phyloP scores from a whole-genome alignment of 148 eudicot species.

The Persicaria tinctoria region DNA sequence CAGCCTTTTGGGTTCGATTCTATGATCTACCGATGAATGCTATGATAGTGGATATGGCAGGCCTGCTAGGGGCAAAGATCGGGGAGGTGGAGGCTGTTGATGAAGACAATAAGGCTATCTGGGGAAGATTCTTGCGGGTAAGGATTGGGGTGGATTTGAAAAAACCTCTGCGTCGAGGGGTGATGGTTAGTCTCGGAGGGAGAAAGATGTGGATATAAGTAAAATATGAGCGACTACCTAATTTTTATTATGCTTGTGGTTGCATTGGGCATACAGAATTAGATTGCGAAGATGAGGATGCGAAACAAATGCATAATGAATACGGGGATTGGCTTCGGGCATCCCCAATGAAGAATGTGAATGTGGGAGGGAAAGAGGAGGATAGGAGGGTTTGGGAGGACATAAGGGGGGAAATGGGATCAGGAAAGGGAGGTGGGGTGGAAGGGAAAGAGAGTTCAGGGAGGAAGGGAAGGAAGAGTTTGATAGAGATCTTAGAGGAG shows the following conservation, averaged over 20 bases:
- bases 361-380: neutral
- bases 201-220: neutral
- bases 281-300: neutral
- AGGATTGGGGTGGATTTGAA: neutral
- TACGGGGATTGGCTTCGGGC: neutral
- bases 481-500: too few species aligned
- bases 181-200: neutral
- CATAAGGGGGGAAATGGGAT: too few species aligned
- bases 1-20: neutral
- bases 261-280: neutral
- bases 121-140: neutral
- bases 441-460: too few species aligned
- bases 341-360: neutral
- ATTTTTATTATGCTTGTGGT: neutral
- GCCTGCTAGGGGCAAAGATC: neutral
- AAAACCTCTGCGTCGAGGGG: neutral
- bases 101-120: neutral
- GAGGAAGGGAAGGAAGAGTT: too few species aligned
- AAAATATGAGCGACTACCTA: neutral
- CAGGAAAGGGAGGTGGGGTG: too few species aligned
- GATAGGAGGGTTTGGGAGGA: neutral
- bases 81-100: neutral
- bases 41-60: neutral
- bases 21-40: neutral
- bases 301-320: neutral